A percentile compares a stretch with the other conserved stretches of the same genome.
phyloP scores from a whole-genome alignment of 176 grass and related monocot species.

The Hsuehochloa calcarea region DNA sequence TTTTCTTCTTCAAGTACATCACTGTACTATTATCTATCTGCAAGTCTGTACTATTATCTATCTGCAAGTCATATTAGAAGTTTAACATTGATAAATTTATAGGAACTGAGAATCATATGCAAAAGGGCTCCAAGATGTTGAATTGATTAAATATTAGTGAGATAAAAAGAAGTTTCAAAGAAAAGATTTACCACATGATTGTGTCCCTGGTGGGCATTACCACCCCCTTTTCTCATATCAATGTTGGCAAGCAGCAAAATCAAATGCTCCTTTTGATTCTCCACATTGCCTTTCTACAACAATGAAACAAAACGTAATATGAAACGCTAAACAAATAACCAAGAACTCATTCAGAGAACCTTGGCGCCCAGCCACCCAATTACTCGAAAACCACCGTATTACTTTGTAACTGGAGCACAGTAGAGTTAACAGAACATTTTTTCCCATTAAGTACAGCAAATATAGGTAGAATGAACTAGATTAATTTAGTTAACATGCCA shows the following conservation, averaged over 20 bases:
- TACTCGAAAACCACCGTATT: not conserved
- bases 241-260: conserved; percentile 97
- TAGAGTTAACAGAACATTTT: not conserved
- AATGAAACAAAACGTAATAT: conserved; percentile 32
- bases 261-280: conserved; percentile 98
- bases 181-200: conserved; percentile 34
- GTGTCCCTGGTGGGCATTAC: conserved; percentile 8
- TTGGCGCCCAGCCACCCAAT: not conserved
- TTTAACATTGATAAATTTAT: not conserved
- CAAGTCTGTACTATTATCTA: conserved; percentile 35
- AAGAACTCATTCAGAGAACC: not conserved
- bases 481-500: not conserved
- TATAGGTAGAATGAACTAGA: not conserved
- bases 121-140: conserved; percentile 2
- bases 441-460: not conserved
- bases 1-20: conserved; percentile 41
- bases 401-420: not conserved
- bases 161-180: not conserved
- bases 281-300: conserved; percentile 83
- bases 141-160: conserved; percentile 15
- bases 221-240: conserved; percentile 42
- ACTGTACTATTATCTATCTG: conserved; percentile 81
- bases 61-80: conserved; percentile 49
- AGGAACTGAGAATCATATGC: not conserved
- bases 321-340: conserved; percentile 30